Percentiles rank a stretch among this genome's conserved stretches.
Conservation (phyloP, 2,329 filamentous ascomycete species). For the Lasiodiplodia hormozganensis region DNA sequence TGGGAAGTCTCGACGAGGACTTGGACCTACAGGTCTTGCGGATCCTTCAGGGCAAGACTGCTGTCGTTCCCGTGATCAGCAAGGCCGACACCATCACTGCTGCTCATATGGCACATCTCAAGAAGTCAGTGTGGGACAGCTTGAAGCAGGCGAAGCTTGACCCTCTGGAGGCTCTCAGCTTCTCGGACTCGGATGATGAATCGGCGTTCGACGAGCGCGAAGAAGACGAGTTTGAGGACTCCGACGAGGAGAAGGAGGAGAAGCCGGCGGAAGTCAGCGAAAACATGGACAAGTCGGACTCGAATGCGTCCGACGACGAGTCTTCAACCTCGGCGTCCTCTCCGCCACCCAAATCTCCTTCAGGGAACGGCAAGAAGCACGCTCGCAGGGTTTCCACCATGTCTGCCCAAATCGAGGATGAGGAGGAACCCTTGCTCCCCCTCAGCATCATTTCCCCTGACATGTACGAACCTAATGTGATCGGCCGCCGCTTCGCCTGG, state of each 20-base stretch:
- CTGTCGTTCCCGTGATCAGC: slow-evolving; percentile 91
- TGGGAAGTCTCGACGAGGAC: slow-evolving; percentile 82
- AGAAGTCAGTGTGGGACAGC: slow-evolving; percentile 87
- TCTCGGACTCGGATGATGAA: slow-evolving; percentile 69
- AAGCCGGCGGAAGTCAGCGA: slow-evolving; percentile 42
- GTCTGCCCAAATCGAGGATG: slow-evolving; percentile 42
- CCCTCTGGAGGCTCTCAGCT: slow-evolving; percentile 82
- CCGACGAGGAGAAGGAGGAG: slow-evolving; percentile 39
- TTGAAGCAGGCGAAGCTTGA: slow-evolving; percentile 87
- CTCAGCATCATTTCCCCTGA: slow-evolving; percentile 95
- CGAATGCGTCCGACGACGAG: slow-evolving; percentile 42
- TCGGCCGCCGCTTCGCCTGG: slow-evolving; percentile 94
- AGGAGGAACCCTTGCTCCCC: slow-evolving; percentile 73
- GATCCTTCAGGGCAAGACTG: slow-evolving; percentile 89
- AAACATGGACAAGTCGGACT: slow-evolving; percentile 48
- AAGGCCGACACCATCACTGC: slow-evolving; percentile 98
- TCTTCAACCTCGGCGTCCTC: slow-evolving; percentile 42
- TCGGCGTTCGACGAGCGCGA: slow-evolving; percentile 58
- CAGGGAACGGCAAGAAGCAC: slow-evolving; percentile 40
- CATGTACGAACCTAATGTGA: slow-evolving; percentile 77
- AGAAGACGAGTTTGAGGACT: slow-evolving; percentile 53
- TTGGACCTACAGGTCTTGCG: slow-evolving; percentile 90
- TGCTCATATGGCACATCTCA: slow-evolving; percentile 90
- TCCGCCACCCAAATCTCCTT: slow-evolving; percentile 44
- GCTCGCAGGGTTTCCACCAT: slow-evolving; percentile 50